Evolutionary conservation across 179 eudicot species (phyloP), one percentile per base, ranked within the genome.

Genomic region (Kewa caespitosa): DNA sequence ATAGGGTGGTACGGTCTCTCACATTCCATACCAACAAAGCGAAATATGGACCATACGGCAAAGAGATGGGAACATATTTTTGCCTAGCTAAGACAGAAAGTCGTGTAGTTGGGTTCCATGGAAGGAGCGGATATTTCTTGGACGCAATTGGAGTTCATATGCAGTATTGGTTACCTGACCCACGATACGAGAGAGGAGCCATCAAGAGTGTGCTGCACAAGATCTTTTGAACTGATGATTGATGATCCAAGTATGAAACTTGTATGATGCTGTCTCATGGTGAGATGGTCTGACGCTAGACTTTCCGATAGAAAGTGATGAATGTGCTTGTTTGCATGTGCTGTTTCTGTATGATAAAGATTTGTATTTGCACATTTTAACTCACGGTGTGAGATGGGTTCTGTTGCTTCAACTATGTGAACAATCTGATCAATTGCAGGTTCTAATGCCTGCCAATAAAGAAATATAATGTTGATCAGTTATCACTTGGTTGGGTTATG

Each of bases 41-140:
- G n/a, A 85, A 68, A 55, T 82, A 85, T 60, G 85, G 87, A 48
- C 87, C 87, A 17, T 83, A 74, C 68, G 87, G 87, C 20, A 78
- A 79, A 75, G 70, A 76, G 46, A 60, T 46, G 31, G 87, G 87
- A 38, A 71, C 52, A 8, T 48, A 30, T 70, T 85, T 85, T 68
- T 65, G 83, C 14, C 39, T 79, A 23, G 75, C 76, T 13, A 67
- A 74, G 64, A 67, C 50, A 38, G 83, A 77, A 38, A 85, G 85
- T 10, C 74, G 80, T 67, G 68, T 85, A 20, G 77, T 77, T n/a
- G 87, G 87, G 10, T 85, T 85, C 48, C 85, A 85, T 74, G 87
- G 87, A 81, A 74, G 85, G 71, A 79, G 85, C 68, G 81, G 81
- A 25, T 31, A 46, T 20, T 85, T 60, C 68, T 54, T 85, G 83